Evolutionary conservation across 23 red algal genomes (phyloP).

Genomic region (Chondrus crispus): DNA sequence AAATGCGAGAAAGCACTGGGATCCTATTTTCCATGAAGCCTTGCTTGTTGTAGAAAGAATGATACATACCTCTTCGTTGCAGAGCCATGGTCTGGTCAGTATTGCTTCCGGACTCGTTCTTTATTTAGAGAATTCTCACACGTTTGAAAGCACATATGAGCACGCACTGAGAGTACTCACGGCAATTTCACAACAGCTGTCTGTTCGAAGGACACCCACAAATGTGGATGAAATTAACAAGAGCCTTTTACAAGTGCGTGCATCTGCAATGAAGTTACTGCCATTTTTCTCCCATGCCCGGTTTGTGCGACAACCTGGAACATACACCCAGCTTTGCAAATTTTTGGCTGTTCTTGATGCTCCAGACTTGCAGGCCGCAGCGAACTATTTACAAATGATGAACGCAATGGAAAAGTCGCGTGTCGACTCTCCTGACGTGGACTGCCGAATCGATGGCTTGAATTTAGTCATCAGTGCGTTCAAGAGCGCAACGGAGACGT

Average conservation of each 20-base stretch:
- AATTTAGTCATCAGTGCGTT: constrained; percentile 13
- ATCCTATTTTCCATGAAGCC: background rate
- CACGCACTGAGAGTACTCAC: no score
- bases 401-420: constrained; percentile 24
- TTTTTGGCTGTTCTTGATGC: background rate
- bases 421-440: constrained; percentile 45
- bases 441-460: constrained; percentile 21
- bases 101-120: no score
- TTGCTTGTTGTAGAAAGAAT: background rate
- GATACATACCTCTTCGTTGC: no score
- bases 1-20: background rate
- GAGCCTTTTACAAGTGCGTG: no score
- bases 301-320: background rate
- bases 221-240: no score
- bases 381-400: constrained; percentile 11
- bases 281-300: background rate
- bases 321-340: constrained; percentile 32
- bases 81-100: no score
- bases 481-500: background rate
- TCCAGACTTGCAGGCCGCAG: constrained; percentile 9
- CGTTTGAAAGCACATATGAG: no score
- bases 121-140: no score
- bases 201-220: no score
- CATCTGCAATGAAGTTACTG: constrained; percentile 15
- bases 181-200: no score